phyloP scores from a whole-genome alignment of 305 asterid species.

The Fraxinus sp. region DNA sequence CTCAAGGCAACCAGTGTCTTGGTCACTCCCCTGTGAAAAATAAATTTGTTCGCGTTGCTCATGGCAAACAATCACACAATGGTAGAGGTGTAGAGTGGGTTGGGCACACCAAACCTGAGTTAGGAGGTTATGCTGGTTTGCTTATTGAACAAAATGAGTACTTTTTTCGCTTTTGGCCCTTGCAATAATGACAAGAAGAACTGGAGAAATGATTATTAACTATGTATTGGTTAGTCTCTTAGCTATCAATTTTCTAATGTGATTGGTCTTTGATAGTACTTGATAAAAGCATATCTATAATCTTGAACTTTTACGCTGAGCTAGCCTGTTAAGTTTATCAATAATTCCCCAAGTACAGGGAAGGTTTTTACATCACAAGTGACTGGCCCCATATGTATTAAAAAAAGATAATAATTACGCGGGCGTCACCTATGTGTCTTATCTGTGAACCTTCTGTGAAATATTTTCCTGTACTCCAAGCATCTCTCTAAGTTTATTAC shows the following conservation, averaged over 20 bases:
- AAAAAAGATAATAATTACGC: too few species aligned
- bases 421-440: too few species aligned
- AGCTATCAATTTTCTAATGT: not conserved
- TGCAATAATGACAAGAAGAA: not conserved
- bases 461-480: too few species aligned
- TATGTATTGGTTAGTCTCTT: not conserved
- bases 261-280: not conserved
- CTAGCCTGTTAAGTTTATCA: not conserved
- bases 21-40: not conserved
- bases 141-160: not conserved
- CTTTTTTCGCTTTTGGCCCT: not conserved
- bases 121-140: not conserved
- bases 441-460: too few species aligned
- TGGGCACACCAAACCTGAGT: not conserved
- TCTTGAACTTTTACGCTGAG: not conserved
- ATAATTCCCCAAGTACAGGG: too few species aligned
- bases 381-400: too few species aligned
- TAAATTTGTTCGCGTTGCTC: not conserved
- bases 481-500: too few species aligned
- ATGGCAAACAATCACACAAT: not conserved
- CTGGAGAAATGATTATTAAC: not conserved
- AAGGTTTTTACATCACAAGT: too few species aligned
- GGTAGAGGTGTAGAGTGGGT: not conserved
- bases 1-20: not conserved
- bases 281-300: not conserved